Base-by-base conservation (phyloP, 1,139 yeast species). In the Pneumocystis wakefieldiae region DNA sequence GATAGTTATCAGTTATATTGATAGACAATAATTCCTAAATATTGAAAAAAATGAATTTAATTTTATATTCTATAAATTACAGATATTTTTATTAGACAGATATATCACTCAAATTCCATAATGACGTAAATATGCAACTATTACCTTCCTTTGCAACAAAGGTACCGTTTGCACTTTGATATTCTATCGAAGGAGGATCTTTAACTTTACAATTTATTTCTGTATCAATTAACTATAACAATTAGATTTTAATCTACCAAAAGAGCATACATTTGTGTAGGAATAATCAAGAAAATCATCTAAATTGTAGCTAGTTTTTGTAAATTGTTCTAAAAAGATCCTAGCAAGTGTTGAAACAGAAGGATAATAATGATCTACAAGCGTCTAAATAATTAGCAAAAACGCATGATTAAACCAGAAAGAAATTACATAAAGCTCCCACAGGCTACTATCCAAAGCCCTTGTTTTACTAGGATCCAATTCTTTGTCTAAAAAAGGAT, bases 281-380 rank as follows among this genome's bases (percentile, higher is more conserved):
- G 86, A 84, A 89, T 96, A 92, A 73, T 91, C 96, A 71, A 92
- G 76, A 76, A 92, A 92, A 73, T 92, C 98, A 72, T 92, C 98
- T 78, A 92, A 78, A 71, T 87, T 87, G 73, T 94, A 92, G 69
- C 81, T 81, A 65, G 87, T 85, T 73, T 92, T 94, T 71, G 85
- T 83, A 76, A 92, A 91, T 2, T 96, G 97, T 73, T 92, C 97
- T 29, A 84, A 80, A 72, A 87, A 86, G 57, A 92, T 87, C 72
- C 83, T 85, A 14, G 97, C 97, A 69, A 92, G 77, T 0, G 97
- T 87, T 1, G 97, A 92, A 28, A 94, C 88, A 70, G 92, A 92
- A 12, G 98, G 97, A 74, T 92, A 97, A 71, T 89, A 92, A 73
- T 92, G 99, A n/a, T 81, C 75, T 79, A 85, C 83, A 66, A 87